A percentile compares a stretch with the other conserved stretches of the same genome.
These are phyloP conservation scores for Tricholoma hemisulphureum DNA, from an alignment of 768 basidiomycete species.

Conservation along the genomic window DNA sequence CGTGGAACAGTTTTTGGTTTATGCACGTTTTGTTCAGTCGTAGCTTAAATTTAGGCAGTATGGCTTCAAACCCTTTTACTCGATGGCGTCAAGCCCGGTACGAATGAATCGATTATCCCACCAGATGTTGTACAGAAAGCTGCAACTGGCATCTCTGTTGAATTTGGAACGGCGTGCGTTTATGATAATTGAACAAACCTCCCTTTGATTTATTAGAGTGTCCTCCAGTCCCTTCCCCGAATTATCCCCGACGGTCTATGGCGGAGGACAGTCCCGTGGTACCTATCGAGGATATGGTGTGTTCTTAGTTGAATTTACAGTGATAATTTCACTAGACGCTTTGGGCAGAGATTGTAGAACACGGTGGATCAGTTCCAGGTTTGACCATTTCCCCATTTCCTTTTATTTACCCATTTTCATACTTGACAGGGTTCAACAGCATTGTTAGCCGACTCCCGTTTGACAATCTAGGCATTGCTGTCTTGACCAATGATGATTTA, in stretches of 20 bases:
- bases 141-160: slow-evolving; percentile 23
- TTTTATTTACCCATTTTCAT: neutral
- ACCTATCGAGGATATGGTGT: slow-evolving; percentile 29
- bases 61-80: slow-evolving; percentile 27
- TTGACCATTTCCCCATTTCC: neutral
- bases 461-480: slow-evolving; percentile 21
- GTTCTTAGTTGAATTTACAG: neutral
- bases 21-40: too few relatives aligned
- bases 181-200: too few relatives aligned
- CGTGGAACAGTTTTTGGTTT: neutral
- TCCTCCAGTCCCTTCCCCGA: slow-evolving; percentile 20
- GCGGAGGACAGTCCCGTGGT: slow-evolving; percentile 24
- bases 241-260: slow-evolving; percentile 24
- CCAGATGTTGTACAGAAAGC: slow-evolving; percentile 19
- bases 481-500: slow-evolving; percentile 27
- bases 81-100: slow-evolving; percentile 25
- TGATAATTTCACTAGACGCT: neutral
- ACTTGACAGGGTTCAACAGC: slow-evolving; percentile 9
- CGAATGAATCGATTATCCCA: slow-evolving; percentile 24
- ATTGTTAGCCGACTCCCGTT: slow-evolving; percentile 14
- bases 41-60: slow-evolving; percentile 10
- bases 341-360: slow-evolving; percentile 15
- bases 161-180: slow-evolving; percentile 9
- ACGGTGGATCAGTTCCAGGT: slow-evolving; percentile 17
- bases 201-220: too few relatives aligned